Evolutionary conservation across 768 basidiomycete species (phyloP).

Genomic region (Kwoniella mangroviensis): DNA sequence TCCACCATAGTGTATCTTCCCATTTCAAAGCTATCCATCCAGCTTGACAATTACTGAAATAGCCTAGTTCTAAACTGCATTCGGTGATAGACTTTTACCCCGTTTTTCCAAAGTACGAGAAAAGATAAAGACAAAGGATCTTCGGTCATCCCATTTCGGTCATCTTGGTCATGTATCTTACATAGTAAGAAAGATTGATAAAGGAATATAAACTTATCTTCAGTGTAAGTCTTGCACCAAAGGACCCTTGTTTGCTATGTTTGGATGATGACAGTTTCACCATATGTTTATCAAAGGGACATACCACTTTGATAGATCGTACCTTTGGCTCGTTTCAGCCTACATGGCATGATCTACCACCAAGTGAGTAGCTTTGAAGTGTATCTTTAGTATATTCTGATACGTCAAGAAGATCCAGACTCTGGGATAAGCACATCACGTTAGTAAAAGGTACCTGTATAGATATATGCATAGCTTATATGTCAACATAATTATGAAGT

Average conservation of each 20-base stretch:
- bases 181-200: neutral
- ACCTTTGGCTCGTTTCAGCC: neutral
- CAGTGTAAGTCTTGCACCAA: neutral
- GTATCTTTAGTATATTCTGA: neutral
- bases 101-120: neutral
- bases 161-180: neutral
- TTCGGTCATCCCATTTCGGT: neutral
- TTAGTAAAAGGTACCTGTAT: conserved; percentile 1
- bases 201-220: neutral
- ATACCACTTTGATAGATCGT: neutral
- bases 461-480: conserved; percentile 6
- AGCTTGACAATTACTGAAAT: neutral
- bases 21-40: neutral
- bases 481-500: neutral
- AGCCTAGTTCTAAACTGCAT: neutral
- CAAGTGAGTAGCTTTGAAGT: neutral
- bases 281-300: neutral
- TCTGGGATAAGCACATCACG: too few relatives aligned
- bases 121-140: neutral
- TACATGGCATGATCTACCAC: neutral
- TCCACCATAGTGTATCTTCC: neutral
- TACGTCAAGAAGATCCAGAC: neutral
- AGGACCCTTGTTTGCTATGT: neutral
- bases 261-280: neutral
- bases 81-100: neutral